Base-by-base conservation (phyloP, 768 basidiomycete species). In the Suillus clintonianus region DNA sequence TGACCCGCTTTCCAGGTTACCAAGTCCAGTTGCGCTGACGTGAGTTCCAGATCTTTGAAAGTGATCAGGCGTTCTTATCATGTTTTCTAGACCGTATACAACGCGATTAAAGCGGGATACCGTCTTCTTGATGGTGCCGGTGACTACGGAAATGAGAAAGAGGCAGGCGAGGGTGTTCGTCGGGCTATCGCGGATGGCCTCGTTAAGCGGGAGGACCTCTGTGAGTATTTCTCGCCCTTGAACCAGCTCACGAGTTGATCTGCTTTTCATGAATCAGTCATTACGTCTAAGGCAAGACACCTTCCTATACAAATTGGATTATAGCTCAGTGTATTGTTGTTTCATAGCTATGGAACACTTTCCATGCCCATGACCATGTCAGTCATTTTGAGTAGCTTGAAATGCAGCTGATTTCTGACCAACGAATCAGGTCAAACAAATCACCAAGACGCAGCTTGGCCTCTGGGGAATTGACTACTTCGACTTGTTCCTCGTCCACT, bases 131-230 rank as follows among this genome's bases (percentile, higher is more conserved):
- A 95, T 62, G 89, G 91, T 64, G 93, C 93, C 37, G 86, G 87
- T 67, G 92, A 93, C 78, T 95, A 94, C 74, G 94, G 91, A 9
- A 96, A 97, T 67, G 95, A 97, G 78, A 91, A 88, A 70, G 88
- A 94, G 37, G 89, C 90, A 5, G 93, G 91, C 2, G 82, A 88
- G 69, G 94, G 94, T 66, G 83, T 95, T 62, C 83, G 81, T 59
- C 86, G 87, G 15, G 94, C 93, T n/a, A 84, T 95, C 67, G 73
- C 79, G 45, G 92, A 94, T 8, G 93, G 94, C 15, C 72, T 95
- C 42, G 90, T 97, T 63, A 94, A 91, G 77, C 85, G 95, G 41
- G 91, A 94, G 75, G 94, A 97, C 14, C 79, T 97, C 36, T 93
- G 90, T 91, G 74, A 79, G 89, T 81, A 15, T 24, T 27, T 27